Evolutionary conservation across 2,329 filamentous ascomycete species (phyloP), one percentile per base, ranked within the genome.

Genomic region (Macrophomina phaseolina): DNA sequence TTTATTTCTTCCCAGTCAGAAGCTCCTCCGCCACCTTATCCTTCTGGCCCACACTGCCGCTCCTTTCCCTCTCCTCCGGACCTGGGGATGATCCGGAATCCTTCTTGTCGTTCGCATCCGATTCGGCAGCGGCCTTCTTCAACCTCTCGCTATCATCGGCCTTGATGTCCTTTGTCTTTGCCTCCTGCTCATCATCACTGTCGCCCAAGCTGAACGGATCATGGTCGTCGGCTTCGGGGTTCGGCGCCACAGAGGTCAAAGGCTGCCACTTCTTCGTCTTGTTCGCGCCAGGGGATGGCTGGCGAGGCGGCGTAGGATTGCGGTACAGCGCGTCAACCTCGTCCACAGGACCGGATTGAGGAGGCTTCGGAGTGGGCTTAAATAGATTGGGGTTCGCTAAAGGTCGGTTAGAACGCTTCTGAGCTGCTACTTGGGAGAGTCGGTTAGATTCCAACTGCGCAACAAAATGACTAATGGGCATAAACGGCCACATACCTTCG

Each of bases 221-320:
- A 73, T 97, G 94, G 72, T 98, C 83, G 28, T 81, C 93, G 18
- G 87, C 85, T 69, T 97, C 91, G 14, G 94, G 94, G 69, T 87
- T 90, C 1, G 94, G 93, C 70, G 96, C 92, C 14, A 97, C 89
- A 0, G 90, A 86, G 12, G 94, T 93, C 72, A 99, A 82, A 9
- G 95, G 94, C 79, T 99, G 94, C 95, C 95, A 99, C 82, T 99
- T 99, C 86, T 94, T 97, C 53, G 87, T 80, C 81, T 93, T 95
- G 70, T 45, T 48, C 6, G 61, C 60, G 82, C 80, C 56, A 30
- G 72, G 71, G n/a, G 62, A 56, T 32, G 66, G 67, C 68, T 74
- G 75, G 18, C 65, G 65, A 12, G 65, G 72, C 12, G 77, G 77
- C 8, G 77, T 78, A 18, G 77, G 76, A 40, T 69, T 71, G 36